Base-by-base conservation (phyloP, 805 yeast genomes). In the Metschnikowia continentalis region DNA sequence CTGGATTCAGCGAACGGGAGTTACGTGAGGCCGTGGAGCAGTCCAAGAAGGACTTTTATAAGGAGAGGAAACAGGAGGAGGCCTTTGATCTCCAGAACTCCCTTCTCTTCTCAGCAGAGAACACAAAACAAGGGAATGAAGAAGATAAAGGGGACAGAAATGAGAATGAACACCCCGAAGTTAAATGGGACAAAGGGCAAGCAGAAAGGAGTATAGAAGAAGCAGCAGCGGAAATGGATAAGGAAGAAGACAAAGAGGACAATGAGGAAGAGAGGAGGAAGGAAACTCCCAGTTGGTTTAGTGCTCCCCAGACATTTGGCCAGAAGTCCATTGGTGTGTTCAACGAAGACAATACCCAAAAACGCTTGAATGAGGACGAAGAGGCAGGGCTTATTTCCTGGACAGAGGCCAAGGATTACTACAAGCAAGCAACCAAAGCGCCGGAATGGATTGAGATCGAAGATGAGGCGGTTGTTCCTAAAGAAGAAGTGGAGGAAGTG, bases 371-470 rank as follows among this genome's bases (percentile, higher is more conserved):
- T 3, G 75, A 69, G 30, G 77, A 75, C 44, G 80, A 77, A 50
- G 67, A 68, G 41, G 77, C 74, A 1, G 84, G 84, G 0, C 61
- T 82, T 45, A 70, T 81, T 4, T 67, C 83, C 0, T 81, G 81
- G 78, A 63, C 65, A 39, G 83, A 79, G 50, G 78, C 80, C 1
- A 70, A 69, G 47, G 72, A 63, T n/a, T 48, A 47, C 42, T 50
- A 49, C 17, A 48, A 47, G 11, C 22, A 50, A 45, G 19, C 38
- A 6, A 20, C 42, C 6, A 14, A 51, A 60, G 37, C 39, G 4
- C 38, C 32, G 3, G 47, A 42, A 32, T 20, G 40, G 37, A 35
- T 32, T 33, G 36, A 32, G 8, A n/a, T 15, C 13, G 19, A 46
- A 32, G 26, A 44, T 11, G 32, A 35, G 26, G 19, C 10, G 26